A percentile compares a stretch with the other conserved stretches of the same genome.
Evolutionary conservation across 495 filamentous ascomycete species (phyloP).

Genomic region (Pyrenopolyporus hunteri): DNA sequence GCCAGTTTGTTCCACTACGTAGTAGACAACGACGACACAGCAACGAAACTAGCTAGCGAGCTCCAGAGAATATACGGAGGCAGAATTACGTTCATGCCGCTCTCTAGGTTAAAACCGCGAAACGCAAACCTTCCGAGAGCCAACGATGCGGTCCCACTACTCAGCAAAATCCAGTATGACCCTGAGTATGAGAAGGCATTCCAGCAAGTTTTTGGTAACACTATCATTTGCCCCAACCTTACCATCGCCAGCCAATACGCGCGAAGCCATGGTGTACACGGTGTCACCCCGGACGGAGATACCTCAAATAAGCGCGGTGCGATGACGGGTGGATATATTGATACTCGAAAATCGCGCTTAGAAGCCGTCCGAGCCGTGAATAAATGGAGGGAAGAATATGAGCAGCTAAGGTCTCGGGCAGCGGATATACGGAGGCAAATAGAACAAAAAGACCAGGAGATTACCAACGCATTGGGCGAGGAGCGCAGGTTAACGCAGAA

Average conservation of each 20-base stretch:
- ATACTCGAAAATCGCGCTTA: constrained; percentile 79
- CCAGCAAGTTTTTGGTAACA: constrained; percentile 92
- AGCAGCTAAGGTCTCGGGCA: constrained; percentile 61
- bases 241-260: constrained; percentile 86
- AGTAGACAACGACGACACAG: constrained; percentile 89
- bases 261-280: constrained; percentile 85
- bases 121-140: constrained; percentile 79
- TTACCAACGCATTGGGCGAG: constrained; percentile 80
- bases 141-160: constrained; percentile 83
- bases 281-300: constrained; percentile 93
- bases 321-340: constrained; percentile 90
- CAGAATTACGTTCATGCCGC: constrained; percentile 93
- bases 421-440: constrained; percentile 59
- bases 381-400: constrained; percentile 75
- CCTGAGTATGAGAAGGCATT: constrained; percentile 80
- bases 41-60: constrained; percentile 77
- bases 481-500: constrained; percentile 83
- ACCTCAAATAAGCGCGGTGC: constrained; percentile 92
- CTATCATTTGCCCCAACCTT: constrained; percentile 90
- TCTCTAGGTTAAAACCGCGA: constrained; percentile 75
- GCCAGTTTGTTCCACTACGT: constrained; percentile 96
- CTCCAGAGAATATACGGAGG: constrained; percentile 80
- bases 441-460: constrained; percentile 80
- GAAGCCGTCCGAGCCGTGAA: constrained; percentile 80
- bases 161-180: constrained; percentile 85